Evolutionary conservation across 2,329 filamentous ascomycete genomes (phyloP).

Genomic region (Ophiosphaerella narmari): DNA sequence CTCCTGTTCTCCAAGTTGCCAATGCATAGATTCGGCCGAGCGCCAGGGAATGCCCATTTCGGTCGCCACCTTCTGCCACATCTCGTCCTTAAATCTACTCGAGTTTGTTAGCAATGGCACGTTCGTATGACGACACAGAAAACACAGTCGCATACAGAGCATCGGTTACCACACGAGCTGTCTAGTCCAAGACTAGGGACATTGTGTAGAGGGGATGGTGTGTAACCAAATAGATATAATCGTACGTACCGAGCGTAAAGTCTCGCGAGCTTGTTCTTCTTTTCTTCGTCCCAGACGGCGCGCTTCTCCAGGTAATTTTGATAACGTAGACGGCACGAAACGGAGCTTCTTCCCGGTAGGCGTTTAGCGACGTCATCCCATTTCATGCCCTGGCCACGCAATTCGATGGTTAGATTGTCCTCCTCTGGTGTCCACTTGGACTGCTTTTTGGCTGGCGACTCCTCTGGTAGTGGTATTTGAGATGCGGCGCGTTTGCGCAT

Average conservation of each 20-base stretch:
- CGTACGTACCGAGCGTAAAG: conserved; percentile 83
- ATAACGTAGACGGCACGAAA: conserved; percentile 92
- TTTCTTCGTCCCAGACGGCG: conserved; percentile 95
- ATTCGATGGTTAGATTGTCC: conserved; percentile 89
- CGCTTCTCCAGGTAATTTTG: conserved; percentile 95
- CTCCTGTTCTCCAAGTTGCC: too few relatives aligned
- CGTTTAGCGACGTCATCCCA: conserved; percentile 98
- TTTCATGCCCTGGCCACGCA: conserved; percentile 91
- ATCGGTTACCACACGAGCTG: too few relatives aligned
- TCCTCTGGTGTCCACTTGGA: conserved; percentile 97
- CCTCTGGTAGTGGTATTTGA: conserved; percentile 42
- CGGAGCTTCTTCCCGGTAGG: conserved; percentile 86
- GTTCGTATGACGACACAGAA: too few relatives aligned
- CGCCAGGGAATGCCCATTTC: too few relatives aligned
- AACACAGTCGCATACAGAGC: too few relatives aligned
- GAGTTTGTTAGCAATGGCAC: too few relatives aligned
- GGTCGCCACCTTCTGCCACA: conserved; percentile 96
- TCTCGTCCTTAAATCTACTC: conserved; percentile 97
- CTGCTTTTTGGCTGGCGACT: conserved; percentile 58
- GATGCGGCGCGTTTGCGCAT: conserved; percentile 45
- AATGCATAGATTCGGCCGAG: too few relatives aligned
- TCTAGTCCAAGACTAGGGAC: too few relatives aligned
- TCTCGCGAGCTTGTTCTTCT: conserved; percentile 93
- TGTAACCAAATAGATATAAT: conserved; percentile 30
- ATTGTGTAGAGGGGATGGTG: too few relatives aligned